A percentile compares a stretch with the other conserved stretches of the same genome.
Conservation (phyloP, 176 grass and related monocot species). For the Eleusine indica region DNA sequence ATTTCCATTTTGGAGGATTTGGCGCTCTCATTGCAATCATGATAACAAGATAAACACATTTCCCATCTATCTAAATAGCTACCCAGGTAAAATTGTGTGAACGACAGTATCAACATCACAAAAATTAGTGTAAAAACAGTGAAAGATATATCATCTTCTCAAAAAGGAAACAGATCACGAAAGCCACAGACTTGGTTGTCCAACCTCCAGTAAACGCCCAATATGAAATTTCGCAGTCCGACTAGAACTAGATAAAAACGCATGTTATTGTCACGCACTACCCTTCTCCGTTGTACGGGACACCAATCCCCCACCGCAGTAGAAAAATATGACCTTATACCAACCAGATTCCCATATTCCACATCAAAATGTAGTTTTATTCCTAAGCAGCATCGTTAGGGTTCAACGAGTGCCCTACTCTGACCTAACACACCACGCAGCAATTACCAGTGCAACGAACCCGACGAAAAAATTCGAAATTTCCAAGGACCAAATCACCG, state of each 20-base stretch:
- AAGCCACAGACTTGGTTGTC: not conserved
- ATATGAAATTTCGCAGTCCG: not conserved
- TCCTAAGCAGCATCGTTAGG: not conserved
- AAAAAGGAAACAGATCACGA: not conserved
- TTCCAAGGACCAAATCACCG: not conserved
- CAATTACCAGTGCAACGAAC: not conserved
- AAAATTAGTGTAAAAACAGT: not conserved
- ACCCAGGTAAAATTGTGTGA: not conserved
- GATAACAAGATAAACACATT: not conserved
- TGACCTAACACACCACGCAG: not conserved
- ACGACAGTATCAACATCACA: not conserved
- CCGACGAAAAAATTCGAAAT: not conserved
- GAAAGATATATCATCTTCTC: not conserved
- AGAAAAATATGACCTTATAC: not conserved
- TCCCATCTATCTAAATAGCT: not conserved
- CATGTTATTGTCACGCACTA: not conserved
- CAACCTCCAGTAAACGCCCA: not conserved
- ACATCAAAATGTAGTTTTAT: not conserved
- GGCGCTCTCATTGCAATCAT: not conserved
- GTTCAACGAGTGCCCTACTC: conserved; percentile 6
- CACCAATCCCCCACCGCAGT: not conserved
- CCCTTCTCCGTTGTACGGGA: not conserved
- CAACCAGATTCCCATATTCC: not conserved
- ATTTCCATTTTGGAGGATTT: not conserved
- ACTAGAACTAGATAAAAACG: conserved; percentile 14